Evolutionary conservation across 441 rosid species (phyloP).

Genomic region (Gossypium davidsonii): DNA sequence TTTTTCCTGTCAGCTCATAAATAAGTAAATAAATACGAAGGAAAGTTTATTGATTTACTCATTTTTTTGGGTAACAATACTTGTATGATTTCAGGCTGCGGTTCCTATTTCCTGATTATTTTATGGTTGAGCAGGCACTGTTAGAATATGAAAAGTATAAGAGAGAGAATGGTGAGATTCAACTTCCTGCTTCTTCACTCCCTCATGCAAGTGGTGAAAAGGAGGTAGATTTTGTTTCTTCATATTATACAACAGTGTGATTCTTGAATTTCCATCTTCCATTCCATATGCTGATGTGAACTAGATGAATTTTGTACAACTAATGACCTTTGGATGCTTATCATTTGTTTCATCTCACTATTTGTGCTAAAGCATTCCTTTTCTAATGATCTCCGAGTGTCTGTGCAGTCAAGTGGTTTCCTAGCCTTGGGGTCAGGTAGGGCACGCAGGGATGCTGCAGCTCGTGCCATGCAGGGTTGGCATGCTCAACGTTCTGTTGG

Average conservation of each 20-base stretch:
- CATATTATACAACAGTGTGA: not conserved
- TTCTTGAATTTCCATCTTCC: not conserved
- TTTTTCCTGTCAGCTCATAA: not conserved
- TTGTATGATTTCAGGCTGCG: constrained; percentile 1
- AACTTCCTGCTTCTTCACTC: constrained; percentile 47
- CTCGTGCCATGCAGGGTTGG: constrained; percentile 95
- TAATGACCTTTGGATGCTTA: constrained; percentile 1
- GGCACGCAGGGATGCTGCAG: constrained; percentile 75
- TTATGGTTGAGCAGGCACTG: constrained; percentile 49
- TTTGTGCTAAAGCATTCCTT: not conserved
- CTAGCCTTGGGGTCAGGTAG: constrained; percentile 63
- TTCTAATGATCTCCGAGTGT: constrained; percentile 16
- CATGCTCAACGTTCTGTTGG: constrained; percentile 69
- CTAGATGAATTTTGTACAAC: not conserved
- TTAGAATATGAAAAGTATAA: constrained; percentile 73
- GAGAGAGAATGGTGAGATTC: constrained; percentile 54
- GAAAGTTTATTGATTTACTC: not conserved
- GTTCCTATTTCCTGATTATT: constrained; percentile 20
- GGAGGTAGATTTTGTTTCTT: constrained; percentile 40
- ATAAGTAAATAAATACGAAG: not conserved
- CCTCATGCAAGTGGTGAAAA: constrained; percentile 42
- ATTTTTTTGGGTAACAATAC: not conserved
- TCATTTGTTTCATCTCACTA: not conserved
- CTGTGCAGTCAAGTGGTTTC: constrained; percentile 40
- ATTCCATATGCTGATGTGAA: not conserved